Evolutionary conservation across 179 eudicot species (phyloP), one percentile per base, ranked within the genome.

Genomic region (Spergularia azorica): DNA sequence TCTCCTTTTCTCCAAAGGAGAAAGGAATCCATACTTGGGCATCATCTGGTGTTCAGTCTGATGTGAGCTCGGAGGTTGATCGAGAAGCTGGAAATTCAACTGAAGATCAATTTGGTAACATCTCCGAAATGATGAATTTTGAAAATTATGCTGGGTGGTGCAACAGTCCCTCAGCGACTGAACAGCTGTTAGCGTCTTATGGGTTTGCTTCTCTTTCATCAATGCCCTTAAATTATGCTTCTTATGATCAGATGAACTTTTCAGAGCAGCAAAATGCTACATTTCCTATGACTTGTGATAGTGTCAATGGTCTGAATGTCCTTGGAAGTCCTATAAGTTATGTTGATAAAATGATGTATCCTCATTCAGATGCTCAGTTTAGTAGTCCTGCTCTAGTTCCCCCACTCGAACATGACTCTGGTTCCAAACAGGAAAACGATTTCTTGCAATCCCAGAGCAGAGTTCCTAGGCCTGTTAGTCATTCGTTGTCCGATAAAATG

Each of bases 61-160:
- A 79, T 61, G 77, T 43, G 38, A 63, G 74, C 16, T 36, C 80
- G 11, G 65, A 71, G 2, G 71, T 76, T 13, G 89, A 86, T 81
- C 71, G 75, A 14, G 76, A 71, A 65, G 12, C 76, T 18, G 82
- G 81, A 72, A 70, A 76, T 65, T 81, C 84, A 3, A 62, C 6
- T 58, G 89, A 83, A 9, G 89, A 90, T 54, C 83, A 75, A 17
- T 81, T 81, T 76, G 79, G 26, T 20, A 81, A 56, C 70, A 83
- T 77, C 63, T 74, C 83, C 2, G 96, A 89, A 51, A 67, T 86
- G 73, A 83, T 89, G 89, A 85, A 73, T 61, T 81, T 90, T 11
- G 98, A 92, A 70, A 46, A 79, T 56, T 88, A 79, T 85, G 77
- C 82, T 70, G 94, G 88, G 73, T 94, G 98, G 98, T 86, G 90